A percentile compares a stretch with the other conserved stretches of the same genome.
phyloP scores from a whole-genome alignment of 352 stramenopile species.

The Pythium myriotylum region DNA sequence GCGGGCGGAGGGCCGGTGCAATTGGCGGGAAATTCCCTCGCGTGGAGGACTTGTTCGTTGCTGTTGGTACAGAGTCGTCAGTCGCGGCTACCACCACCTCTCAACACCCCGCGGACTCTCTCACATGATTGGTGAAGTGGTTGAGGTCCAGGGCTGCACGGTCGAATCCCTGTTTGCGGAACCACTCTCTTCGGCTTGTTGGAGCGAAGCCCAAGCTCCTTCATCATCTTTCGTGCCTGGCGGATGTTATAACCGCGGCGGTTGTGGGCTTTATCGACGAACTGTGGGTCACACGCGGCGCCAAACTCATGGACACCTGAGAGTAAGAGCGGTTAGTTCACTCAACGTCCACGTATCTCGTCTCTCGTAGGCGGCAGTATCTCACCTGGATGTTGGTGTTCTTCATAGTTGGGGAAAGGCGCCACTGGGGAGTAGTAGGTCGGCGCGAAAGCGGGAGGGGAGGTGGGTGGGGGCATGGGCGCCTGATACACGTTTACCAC shows the following conservation, averaged over 20 bases:
- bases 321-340: too few relatives aligned
- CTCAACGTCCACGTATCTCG: too few relatives aligned
- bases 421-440: not conserved
- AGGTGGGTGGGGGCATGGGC: too few relatives aligned
- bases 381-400: not conserved
- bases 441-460: too few relatives aligned
- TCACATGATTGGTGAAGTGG: too few relatives aligned
- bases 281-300: not conserved
- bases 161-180: not conserved
- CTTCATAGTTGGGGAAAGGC: not conserved
- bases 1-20: not conserved
- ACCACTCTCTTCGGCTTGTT: not conserved
- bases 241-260: conserved; percentile 71
- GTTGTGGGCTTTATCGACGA: conserved; percentile 65
- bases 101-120: too few relatives aligned
- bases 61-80: too few relatives aligned
- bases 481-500: not conserved
- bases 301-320: not conserved
- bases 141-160: too few relatives aligned
- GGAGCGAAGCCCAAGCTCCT: conserved; percentile 7
- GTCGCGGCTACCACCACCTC: too few relatives aligned
- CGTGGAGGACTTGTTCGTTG: not conserved
- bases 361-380: too few relatives aligned
- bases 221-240: conserved; percentile 44
- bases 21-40: not conserved